These are phyloP conservation scores for Melastoma candidum DNA, from an alignment of 441 rosid genomes.

Conservation along the genomic window DNA sequence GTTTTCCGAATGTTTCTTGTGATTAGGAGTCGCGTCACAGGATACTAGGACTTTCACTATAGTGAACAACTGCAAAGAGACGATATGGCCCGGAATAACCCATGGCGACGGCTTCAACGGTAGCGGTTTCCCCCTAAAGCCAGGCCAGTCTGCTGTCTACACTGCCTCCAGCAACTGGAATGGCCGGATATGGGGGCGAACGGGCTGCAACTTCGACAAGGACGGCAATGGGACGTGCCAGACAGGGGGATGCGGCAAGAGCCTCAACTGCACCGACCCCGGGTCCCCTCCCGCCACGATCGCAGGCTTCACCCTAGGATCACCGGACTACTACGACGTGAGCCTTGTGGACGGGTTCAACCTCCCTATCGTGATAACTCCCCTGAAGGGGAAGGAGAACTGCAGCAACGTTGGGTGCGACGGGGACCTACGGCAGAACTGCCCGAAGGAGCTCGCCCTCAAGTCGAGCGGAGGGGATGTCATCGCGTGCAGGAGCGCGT, in stretches of 20 bases:
- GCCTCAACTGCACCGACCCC: constrained; percentile 33
- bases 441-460: constrained; percentile 31
- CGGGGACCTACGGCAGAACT: constrained; percentile 34
- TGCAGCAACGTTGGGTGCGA: constrained; percentile 58
- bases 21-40: constrained; percentile 16
- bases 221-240: constrained; percentile 32
- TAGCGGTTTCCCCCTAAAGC: constrained; percentile 24
- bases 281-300: constrained; percentile 41
- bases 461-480: constrained; percentile 26
- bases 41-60: constrained; percentile 34
- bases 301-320: constrained; percentile 47
- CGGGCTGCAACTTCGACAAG: constrained; percentile 34
- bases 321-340: constrained; percentile 38
- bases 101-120: constrained; percentile 18
- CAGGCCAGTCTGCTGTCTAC: constrained; percentile 28
- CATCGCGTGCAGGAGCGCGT: constrained; percentile 51
- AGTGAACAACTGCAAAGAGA: constrained; percentile 44
- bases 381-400: constrained; percentile 34
- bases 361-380: constrained; percentile 32
- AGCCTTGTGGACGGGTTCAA: constrained; percentile 65
- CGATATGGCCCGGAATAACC: constrained; percentile 50
- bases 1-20: background rate
- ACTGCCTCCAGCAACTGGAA: constrained; percentile 32
- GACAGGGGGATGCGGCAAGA: constrained; percentile 43
- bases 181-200: constrained; percentile 64